Evolutionary conservation across 352 stramenopile species (phyloP), one percentile per base, ranked within the genome.

Genomic region (Thalassiosira mediterranea): DNA sequence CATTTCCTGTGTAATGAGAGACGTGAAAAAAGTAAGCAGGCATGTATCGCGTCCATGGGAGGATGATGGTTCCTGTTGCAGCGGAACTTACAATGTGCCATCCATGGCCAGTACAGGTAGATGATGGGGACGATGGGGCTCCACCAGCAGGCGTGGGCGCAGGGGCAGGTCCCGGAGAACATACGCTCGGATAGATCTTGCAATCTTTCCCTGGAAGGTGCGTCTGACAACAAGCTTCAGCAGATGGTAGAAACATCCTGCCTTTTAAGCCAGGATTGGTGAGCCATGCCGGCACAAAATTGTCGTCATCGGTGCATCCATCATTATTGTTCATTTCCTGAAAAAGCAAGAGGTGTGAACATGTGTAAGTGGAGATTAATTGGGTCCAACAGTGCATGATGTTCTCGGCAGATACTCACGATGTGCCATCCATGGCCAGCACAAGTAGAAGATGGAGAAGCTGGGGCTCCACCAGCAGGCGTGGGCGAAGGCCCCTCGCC

Each of bases 301-400:
- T 34, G 15, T 42, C 19, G 23, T 60, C 51, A 26, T 60, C 17
- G n/a, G 51, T 42, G 25, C 51, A 60, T 21, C 51, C 51, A 21
- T 60, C 26, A 13, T 42, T 60, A 19, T 4, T 60, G 11, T 1
- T 42, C 15, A 19, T 19, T 10, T 60, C 26, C 51, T 60, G 49
- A 5, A 19, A 58, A 29, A 5, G 19, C 4, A 7, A 29, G 31
- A 25, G 15, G 15, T 11, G 49, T 26, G 5, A 26, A 32, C 23
- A 4, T 58, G 34, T 13, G 34, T 42, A 7, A 42, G 34, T 42
- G 34, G 34, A 42, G 7, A 7, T 42, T 42, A 13, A 53, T 17
- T 53, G 44, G 21, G 19, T 7, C 5, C 44, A 53, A 26, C 15
- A 8, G 15, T 15, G 37, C 15, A 15, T 44, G 37, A 15, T 44